phyloP scores from a whole-genome alignment of 1,284 basidiomycete species.

The Earliella scabrosa region DNA sequence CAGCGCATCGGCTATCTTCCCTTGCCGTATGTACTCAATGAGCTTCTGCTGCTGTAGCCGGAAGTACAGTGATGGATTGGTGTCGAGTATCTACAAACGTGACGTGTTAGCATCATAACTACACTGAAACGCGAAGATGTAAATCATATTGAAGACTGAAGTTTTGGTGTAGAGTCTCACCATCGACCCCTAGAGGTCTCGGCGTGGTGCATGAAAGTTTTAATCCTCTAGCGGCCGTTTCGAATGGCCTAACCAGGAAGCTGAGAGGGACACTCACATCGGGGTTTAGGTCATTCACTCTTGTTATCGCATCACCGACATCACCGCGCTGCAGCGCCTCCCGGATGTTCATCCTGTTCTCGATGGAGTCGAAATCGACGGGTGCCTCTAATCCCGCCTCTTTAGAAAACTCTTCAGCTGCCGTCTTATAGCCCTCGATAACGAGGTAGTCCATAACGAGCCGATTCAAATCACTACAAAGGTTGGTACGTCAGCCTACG shows the following conservation, averaged over 20 bases:
- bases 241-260: slow-evolving; percentile 4
- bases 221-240: slow-evolving; percentile 67
- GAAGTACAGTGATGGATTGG: slow-evolving; percentile 89
- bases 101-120: slow-evolving; percentile 19
- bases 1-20: slow-evolving; percentile 80
- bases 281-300: slow-evolving; percentile 95
- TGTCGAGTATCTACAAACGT: slow-evolving; percentile 86
- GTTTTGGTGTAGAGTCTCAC: slow-evolving; percentile 79
- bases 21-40: slow-evolving; percentile 92
- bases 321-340: slow-evolving; percentile 94
- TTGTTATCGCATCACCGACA: slow-evolving; percentile 91
- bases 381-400: slow-evolving; percentile 81
- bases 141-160: slow-evolving; percentile 94
- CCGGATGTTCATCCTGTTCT: slow-evolving; percentile 92
- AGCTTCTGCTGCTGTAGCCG: slow-evolving; percentile 93
- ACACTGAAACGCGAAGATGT: slow-evolving; percentile 24
- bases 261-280: slow-evolving; percentile 70
- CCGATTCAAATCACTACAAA: slow-evolving; percentile 84
- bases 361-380: slow-evolving; percentile 91
- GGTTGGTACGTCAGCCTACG: slow-evolving; percentile 38
- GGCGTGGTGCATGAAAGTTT: slow-evolving; percentile 99
- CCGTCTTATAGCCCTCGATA: slow-evolving; percentile 96
- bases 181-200: slow-evolving; percentile 74
- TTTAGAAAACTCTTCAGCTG: slow-evolving; percentile 91
- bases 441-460: slow-evolving; percentile 99